Conservation (phyloP, 2,329 filamentous ascomycete species). For the Epichloe gansuensis region DNA sequence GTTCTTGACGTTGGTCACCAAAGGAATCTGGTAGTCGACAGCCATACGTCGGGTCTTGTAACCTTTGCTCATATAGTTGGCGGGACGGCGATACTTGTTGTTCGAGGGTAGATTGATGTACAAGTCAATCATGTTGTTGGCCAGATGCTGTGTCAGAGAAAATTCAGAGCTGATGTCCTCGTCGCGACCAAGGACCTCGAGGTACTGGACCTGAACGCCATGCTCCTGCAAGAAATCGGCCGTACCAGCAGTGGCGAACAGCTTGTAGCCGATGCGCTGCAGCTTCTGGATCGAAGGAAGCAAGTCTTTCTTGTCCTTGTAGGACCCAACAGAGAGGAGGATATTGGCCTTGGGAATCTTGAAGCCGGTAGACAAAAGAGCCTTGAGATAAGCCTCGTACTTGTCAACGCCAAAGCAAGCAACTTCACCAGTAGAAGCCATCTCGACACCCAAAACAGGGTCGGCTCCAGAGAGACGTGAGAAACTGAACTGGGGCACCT, state of each 20-base stretch:
- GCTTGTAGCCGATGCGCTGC: conserved; percentile 82
- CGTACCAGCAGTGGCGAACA: conserved; percentile 92
- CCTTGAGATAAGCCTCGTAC: conserved; percentile 96
- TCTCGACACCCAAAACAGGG: conserved; percentile 93
- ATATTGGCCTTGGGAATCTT: conserved; percentile 93
- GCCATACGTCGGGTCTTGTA: conserved; percentile 97
- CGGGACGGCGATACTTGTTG: conserved; percentile 92
- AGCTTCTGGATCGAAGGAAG: conserved; percentile 83
- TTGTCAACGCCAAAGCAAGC: conserved; percentile 93
- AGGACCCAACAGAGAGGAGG: conserved; percentile 87
- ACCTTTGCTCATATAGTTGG: conserved; percentile 97
- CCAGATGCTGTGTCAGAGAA: conserved; percentile 89
- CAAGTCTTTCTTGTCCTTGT: conserved; percentile 98
- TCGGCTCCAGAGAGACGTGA: conserved; percentile 92
- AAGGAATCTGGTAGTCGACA: conserved; percentile 89
- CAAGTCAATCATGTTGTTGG: conserved; percentile 94
- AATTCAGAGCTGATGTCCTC: conserved; percentile 90
- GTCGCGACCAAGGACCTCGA: conserved; percentile 73
- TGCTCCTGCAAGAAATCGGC: conserved; percentile 94
- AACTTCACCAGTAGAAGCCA: conserved; percentile 97
- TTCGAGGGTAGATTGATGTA: conserved; percentile 99
- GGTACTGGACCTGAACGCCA: conserved; percentile 80
- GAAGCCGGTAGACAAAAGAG: conserved; percentile 89
- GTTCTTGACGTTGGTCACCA: conserved; percentile 99
- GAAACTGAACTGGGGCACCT: conserved; percentile 98